These are phyloP conservation scores for Xylaria intraflava DNA, from an alignment of 495 filamentous ascomycete genomes.

Conservation along the genomic window DNA sequence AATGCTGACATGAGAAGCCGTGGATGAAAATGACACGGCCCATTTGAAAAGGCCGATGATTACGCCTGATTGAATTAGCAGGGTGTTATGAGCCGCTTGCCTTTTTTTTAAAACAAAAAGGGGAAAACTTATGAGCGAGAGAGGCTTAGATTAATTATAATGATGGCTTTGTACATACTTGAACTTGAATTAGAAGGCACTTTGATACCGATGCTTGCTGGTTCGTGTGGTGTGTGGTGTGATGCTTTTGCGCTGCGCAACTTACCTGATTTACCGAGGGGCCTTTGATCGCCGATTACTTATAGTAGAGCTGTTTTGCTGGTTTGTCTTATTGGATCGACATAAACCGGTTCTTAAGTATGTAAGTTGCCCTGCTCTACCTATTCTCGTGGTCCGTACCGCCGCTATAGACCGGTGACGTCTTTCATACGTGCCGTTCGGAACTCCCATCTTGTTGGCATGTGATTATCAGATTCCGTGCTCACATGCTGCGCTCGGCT, in stretches of 20 bases:
- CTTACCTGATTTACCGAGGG: not conserved
- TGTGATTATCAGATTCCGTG: too few relatives aligned
- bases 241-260: not conserved
- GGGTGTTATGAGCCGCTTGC: not conserved
- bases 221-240: not conserved
- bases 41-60: not conserved
- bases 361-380: too few relatives aligned
- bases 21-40: not conserved
- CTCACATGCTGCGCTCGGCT: too few relatives aligned
- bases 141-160: slow-evolving; percentile 24
- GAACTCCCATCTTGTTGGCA: too few relatives aligned
- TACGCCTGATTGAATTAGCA: not conserved
- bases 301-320: too few relatives aligned
- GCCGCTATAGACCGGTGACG: too few relatives aligned
- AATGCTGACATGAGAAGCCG: not conserved
- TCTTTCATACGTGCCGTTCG: too few relatives aligned
- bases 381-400: too few relatives aligned
- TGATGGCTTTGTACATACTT: slow-evolving; percentile 25
- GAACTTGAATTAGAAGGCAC: slow-evolving; percentile 8
- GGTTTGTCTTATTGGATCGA: too few relatives aligned
- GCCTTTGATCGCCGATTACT: too few relatives aligned
- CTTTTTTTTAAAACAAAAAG: too few relatives aligned
- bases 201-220: not conserved
- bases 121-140: slow-evolving; percentile 17
- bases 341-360: too few relatives aligned